Evolutionary conservation across 768 basidiomycete species (phyloP), one percentile per base, ranked within the genome.

Genomic region (Strobilomyces echinocephalus): DNA sequence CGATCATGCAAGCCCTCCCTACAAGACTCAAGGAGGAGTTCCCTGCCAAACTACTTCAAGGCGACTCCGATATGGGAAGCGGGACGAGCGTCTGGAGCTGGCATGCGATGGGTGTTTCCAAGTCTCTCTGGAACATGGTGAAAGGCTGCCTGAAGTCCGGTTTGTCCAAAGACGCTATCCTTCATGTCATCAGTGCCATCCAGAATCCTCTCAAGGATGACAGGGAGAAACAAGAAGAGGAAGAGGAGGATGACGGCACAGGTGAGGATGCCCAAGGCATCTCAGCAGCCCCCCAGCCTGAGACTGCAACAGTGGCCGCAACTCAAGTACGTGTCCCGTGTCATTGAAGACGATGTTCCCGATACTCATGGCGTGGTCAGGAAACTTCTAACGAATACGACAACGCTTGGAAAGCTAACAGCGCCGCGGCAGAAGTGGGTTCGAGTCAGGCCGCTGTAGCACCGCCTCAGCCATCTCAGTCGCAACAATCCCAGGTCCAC

Each of bases 51-150:
- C 64, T 91, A 1, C 64, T 87, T 41, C 78, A 81, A 44, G 77
- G 78, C 10, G 80, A 80, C 50, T 69, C 76, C 0, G 81, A 88
- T 58, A 73, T 80, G 15, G 85, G 84, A 0, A 76, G 74, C 39
- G 82, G 79, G 1, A 56, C 76, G 2, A 77, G 80, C 51, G 76
- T 86, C 10, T 91, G 88, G 88, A 85, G 81, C 63, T 91, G 88
- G 88, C 81, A 81, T 52, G 81, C 83, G 1, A 73, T 85, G 63
- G 88, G 88, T 4, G 86, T 90, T 16, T 86, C 84, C 6, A 74
- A 75, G 50, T 74, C 80, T 20, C 69, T 91, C 45, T 90, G 87
- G 88, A 86, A 87, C 63, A 76, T 90, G 69, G 85, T 87, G 5
- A 73, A 77, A 41, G 83, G 81, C 0, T 78, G 75, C 36, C 63